Evolutionary conservation across 1,284 basidiomycete species (phyloP), one percentile per base, ranked within the genome.

Genomic region (Athelia sp.): DNA sequence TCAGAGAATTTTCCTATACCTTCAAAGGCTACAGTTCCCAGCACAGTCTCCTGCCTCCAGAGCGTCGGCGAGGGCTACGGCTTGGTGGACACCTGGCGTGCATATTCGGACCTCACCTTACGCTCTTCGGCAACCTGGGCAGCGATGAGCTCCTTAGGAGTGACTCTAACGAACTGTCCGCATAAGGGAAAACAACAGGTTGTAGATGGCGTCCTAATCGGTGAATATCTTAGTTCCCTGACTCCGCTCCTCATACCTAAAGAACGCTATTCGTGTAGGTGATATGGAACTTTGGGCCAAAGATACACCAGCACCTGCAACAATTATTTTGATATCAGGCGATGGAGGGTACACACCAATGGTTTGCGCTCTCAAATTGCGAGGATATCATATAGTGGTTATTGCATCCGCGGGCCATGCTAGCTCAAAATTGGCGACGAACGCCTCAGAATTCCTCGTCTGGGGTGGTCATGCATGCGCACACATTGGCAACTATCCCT

Each of bases 141-240:
- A 21, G 78, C 82, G 57, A 68, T 83, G 18, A 81, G 82, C 54
- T 73, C 71, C 0, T 81, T 81, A 15, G 81, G 81, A 2, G 74
- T 82, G 8, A 79, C 80, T 13, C 56, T 84, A 43, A 75, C 71
- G 31, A 76, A 82, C 55, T 80, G 77, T 51, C 79, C 79, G 14
- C 77, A 79, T 50, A 79, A 78, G 54, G 78, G 76, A 23, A 69
- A 67, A 49, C 82, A 82, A 50, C 68, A 69, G 19, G 67, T 69
- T 23, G 69, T 66, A 4, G 67, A 71, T 54, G 69, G 70, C 48
- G 71, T 71, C 69, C 55, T 71, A 18, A 35, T 70, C 17, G 68
- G 67, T 66, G 52, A 43, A 66, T 59, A 26, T 14, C 2, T 48
- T 32, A 10, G 22, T 36, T 14, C 43, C 3, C 46, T 42, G n/a